Base-by-base conservation (phyloP, 2,329 filamentous ascomycete species). In the Ophiocordyceps camponoti-floridani region DNA sequence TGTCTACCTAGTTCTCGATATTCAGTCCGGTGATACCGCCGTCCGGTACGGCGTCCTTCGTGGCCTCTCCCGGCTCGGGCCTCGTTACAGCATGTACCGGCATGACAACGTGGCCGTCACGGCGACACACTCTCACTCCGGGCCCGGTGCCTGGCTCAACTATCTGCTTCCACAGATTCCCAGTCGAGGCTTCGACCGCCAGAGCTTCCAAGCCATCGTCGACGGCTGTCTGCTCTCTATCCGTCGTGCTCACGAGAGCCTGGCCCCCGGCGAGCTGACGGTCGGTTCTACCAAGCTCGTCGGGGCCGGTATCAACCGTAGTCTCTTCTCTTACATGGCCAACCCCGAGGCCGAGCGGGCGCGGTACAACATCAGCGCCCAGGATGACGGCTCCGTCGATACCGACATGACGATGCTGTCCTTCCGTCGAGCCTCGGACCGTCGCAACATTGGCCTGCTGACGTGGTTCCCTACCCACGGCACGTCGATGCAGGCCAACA, bases 401-500 rank as follows among this genome's bases (percentile, higher is more conserved):
- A 93, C 85, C 61, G 76, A 77, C 9, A 67, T 94, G 69, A 88
- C 83, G 0, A 65, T 93, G 43, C 66, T 94, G 45, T 77, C 75
- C 48, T 87, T 94, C 53, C 75, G 77, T 50, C 71, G 82, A 37
- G 73, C 74, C 2, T 77, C 73, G 1, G 83, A 89, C 54, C 70
- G 73, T 45, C 84, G 82, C 61, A 79, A 79, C 44, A 75, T 85
- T 35, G 87, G 84, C n/a, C 67, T 91, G 4, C 61, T 95, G 49
- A 89, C 84, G 13, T 95, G 87, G 83, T 94, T 89, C 57, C 77
- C 88, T 2, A 85, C 88, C 0, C 88, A 95, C 59, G 86, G 86
- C 35, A 95, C 88, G 0, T 93, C 85, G 2, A 79, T 94, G 68
- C 76, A 86, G 44, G 82, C 83, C 43, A 94, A 94, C 64, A 94